Evolutionary conservation across 2,329 filamentous ascomycete species (phyloP).

Genomic region (Penicillium sp.): DNA sequence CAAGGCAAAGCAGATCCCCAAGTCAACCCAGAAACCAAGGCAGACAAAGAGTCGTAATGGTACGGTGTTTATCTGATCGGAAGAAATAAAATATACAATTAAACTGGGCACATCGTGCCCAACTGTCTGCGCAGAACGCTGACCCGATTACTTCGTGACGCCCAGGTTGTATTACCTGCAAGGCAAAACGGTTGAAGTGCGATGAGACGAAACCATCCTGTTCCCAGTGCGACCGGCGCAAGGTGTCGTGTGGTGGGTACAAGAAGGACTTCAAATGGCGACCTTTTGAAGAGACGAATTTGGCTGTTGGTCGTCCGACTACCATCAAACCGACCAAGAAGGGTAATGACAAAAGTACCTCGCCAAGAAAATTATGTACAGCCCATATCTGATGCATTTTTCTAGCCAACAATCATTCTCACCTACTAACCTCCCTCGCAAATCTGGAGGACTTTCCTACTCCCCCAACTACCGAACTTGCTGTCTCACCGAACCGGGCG

Average conservation of each 20-base stretch:
- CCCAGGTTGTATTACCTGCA: conserved; percentile 71
- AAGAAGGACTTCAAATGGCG: conserved; percentile 77
- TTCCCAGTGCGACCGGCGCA: conserved; percentile 64
- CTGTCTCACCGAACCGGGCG: conserved; percentile 8
- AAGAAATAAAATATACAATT: background rate
- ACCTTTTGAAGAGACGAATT: conserved; percentile 64
- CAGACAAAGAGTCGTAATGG: conserved; percentile 76
- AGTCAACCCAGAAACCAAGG: conserved; percentile 57
- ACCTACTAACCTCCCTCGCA: background rate
- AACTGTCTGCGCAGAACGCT: conserved; percentile 18
- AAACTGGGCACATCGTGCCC: background rate
- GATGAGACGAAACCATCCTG: conserved; percentile 71
- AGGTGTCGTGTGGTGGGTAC: conserved; percentile 68
- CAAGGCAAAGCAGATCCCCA: conserved; percentile 20
- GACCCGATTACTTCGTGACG: conserved; percentile 25
- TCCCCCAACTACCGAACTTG: conserved; percentile 18
- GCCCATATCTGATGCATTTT: background rate
- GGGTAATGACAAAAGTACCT: conserved; percentile 29
- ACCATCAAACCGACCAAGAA: conserved; percentile 49
- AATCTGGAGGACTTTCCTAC: conserved; percentile 13
- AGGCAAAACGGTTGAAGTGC: conserved; percentile 71
- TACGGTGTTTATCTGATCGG: conserved; percentile 43
- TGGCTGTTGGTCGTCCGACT: conserved; percentile 39
- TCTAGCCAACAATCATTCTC: conserved; percentile 3
- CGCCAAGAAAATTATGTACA: background rate